These are phyloP conservation scores for Fusarium acutatum DNA, from an alignment of 2,329 filamentous ascomycete species.

Conservation along the genomic window DNA sequence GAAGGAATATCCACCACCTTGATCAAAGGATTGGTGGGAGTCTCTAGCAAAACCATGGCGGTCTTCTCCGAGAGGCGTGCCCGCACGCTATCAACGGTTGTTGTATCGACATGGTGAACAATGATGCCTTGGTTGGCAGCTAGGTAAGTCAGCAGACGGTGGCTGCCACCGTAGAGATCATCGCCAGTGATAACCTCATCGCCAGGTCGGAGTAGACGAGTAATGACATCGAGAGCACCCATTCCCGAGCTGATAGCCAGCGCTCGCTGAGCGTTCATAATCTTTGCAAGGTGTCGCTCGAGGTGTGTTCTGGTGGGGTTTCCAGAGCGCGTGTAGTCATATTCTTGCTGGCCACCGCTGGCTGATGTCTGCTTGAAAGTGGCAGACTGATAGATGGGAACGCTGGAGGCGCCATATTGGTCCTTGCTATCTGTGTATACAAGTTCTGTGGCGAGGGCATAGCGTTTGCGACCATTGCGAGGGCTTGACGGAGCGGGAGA, in stretches of 20 bases:
- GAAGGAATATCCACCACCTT: slow-evolving; percentile 93
- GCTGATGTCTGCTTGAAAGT: slow-evolving; percentile 95
- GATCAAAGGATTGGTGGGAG: slow-evolving; percentile 96
- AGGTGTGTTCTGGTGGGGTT: slow-evolving; percentile 97
- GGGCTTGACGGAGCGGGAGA: slow-evolving; percentile 95
- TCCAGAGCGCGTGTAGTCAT: slow-evolving; percentile 97
- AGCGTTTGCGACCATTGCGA: slow-evolving; percentile 79
- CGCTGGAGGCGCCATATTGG: slow-evolving; percentile 95
- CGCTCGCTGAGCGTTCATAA: slow-evolving; percentile 93
- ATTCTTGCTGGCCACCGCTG: slow-evolving; percentile 81
- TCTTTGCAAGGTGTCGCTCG: slow-evolving; percentile 96
- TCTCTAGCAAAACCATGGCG: slow-evolving; percentile 94
- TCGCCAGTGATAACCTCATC: slow-evolving; percentile 98
- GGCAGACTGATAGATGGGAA: slow-evolving; percentile 97
- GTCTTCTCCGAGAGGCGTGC: slow-evolving; percentile 80
- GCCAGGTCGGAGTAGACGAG: slow-evolving; percentile 85
- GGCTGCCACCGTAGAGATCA: slow-evolving; percentile 94
- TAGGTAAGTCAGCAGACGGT: slow-evolving; percentile 91
- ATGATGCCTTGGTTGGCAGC: slow-evolving; percentile 89
- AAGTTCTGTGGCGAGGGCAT: slow-evolving; percentile 93
- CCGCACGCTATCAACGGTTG: slow-evolving; percentile 74
- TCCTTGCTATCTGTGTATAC: slow-evolving; percentile 97
- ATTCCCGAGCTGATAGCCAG: slow-evolving; percentile 96
- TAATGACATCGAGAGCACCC: slow-evolving; percentile 97
- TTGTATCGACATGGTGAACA: slow-evolving; percentile 97